Evolutionary conservation across 306 rosid species (phyloP).

Genomic region (Begonia loranthoides): DNA sequence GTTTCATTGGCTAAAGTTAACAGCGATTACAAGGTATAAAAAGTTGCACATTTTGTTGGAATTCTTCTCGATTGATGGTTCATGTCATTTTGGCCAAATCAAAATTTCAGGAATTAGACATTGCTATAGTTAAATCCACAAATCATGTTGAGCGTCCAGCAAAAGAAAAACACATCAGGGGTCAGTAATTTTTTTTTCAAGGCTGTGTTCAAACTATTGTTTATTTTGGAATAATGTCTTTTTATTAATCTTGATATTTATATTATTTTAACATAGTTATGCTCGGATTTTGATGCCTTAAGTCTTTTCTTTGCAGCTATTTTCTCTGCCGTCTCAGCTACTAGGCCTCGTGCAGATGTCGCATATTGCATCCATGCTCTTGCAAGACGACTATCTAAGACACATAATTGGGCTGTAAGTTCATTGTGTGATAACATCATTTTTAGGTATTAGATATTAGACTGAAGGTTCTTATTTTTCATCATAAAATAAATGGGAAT

Average conservation of each 20-base stretch:
- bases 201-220: constrained; percentile 1
- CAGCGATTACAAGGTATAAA: constrained; percentile 86
- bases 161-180: constrained; percentile 80
- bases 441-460: no score
- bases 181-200: constrained; percentile 20
- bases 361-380: constrained; percentile 98
- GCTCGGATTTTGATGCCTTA: no score
- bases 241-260: neutral
- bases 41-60: neutral
- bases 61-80: constrained; percentile 5
- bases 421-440: neutral
- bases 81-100: constrained; percentile 11
- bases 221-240: constrained; percentile 3
- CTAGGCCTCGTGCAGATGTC: constrained; percentile 97
- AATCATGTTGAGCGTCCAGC: constrained; percentile 95
- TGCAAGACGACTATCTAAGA: constrained; percentile 79
- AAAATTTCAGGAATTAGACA: constrained; percentile 71
- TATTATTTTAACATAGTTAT: no score
- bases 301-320: constrained; percentile 48
- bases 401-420: constrained; percentile 99
- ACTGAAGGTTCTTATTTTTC: no score
- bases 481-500: no score
- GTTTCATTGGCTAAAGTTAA: constrained; percentile 99
- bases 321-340: constrained; percentile 90
- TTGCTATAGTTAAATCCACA: constrained; percentile 85